phyloP scores from a whole-genome alignment of 2,329 filamentous ascomycete genomes.

The Aspergillus sp. region DNA sequence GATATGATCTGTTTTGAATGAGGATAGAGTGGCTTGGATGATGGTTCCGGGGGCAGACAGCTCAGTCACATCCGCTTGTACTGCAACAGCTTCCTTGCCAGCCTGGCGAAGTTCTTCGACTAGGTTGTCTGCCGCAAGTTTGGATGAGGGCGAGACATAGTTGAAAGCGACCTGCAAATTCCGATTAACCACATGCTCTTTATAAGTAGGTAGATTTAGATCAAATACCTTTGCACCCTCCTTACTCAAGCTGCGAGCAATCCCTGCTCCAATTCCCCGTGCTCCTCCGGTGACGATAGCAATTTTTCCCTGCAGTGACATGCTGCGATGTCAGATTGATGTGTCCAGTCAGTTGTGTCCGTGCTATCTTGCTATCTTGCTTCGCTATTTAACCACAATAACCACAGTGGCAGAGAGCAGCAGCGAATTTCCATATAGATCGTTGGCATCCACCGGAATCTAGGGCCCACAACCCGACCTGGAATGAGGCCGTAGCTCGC shows the following conservation, averaged over 20 bases:
- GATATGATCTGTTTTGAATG: slow-evolving; percentile 19
- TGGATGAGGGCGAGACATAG: slow-evolving; percentile 23
- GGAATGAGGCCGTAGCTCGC: neutral
- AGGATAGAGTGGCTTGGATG: slow-evolving; percentile 12
- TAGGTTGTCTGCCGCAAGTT: slow-evolving; percentile 15
- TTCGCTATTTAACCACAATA: neutral
- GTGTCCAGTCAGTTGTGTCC: neutral
- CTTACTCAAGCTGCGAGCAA: slow-evolving; percentile 19
- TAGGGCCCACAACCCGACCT: neutral
- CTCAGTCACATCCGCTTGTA: slow-evolving; percentile 24
- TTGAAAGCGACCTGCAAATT: slow-evolving; percentile 22
- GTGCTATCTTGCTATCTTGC: neutral
- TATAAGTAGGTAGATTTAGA: no score
- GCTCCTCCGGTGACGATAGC: slow-evolving; percentile 27
- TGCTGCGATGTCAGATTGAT: slow-evolving; percentile 1
- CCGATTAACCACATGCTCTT: neutral
- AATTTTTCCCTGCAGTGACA: slow-evolving; percentile 25
- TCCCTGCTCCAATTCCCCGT: slow-evolving; percentile 24
- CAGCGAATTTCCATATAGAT: no score
- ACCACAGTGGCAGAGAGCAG: neutral
- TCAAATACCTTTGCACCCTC: slow-evolving; percentile 21
- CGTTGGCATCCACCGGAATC: neutral
- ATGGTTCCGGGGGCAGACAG: slow-evolving; percentile 14
- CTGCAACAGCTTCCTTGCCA: slow-evolving; percentile 15
- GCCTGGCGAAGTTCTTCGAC: slow-evolving; percentile 11